Base-by-base conservation (phyloP, 352 stramenopile genomes). In the Phytophthora fragariae region DNA sequence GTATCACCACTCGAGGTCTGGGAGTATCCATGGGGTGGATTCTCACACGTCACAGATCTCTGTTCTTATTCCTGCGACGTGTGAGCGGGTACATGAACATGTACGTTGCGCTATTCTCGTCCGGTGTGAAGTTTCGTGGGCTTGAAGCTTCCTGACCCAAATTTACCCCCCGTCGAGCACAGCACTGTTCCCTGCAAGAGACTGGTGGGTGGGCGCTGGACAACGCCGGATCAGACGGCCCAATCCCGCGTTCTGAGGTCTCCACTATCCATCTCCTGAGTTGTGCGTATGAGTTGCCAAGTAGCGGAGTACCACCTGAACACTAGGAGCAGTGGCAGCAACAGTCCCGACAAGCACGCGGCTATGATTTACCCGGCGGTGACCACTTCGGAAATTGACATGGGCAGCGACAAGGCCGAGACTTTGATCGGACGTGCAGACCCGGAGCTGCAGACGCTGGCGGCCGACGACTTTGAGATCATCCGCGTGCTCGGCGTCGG, bases 401-500 rank as follows among this genome's bases (percentile, higher is more conserved):
- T 68, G 61, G 60, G 53, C 33, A 72, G 35, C 44, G 65, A 62
- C 61, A 76, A 65, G 69, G 61, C 60, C 10, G 37, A 44, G 29
- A 49, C 29, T 21, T 60, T 60, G 17, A 37, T 27, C 15, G 21
- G 60, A 19, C 21, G 12, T 41, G 84, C 72, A 72, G 73, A 85
- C 39, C 77, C 83, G 1, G 72, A 90, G 62, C 65, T 88, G 29
- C 56, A 68, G 17, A 72, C 70, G 31, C 66, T 91, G 8, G 75
- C 78, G 21, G 80, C 84, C 37, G 60, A 73, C 1, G 83, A 89
- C 68, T 93, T 93, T 77, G 82, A 92, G n/a, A 53, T 93, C 58
- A 81, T 90, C 33, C 76, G 84, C 54, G 85, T 95, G 50, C 77
- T 96, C 0, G 89, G 88, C 21, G 83, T 93, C 11, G 90, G 88